Base-by-base conservation (phyloP, 106 monocot species). In the Dendrobium officinale region DNA sequence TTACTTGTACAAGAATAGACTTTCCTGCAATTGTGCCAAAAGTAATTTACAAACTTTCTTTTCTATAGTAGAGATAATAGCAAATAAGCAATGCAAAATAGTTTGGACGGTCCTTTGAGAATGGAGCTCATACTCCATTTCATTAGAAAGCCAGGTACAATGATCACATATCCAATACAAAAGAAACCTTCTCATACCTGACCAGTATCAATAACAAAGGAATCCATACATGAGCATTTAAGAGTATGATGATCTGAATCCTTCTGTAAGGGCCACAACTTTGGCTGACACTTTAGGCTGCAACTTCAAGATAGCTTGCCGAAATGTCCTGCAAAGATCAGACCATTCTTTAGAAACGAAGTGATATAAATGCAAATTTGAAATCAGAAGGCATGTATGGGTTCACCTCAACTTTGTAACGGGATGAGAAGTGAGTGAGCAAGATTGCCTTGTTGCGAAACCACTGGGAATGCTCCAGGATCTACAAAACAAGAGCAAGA, bases 351-450 rank as follows among this genome's bases (percentile, higher is more conserved):
- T 6, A 55, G 64, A 64, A 64, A 26, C 10, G 24, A n/a, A n/a
- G n/a, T n/a, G n/a, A n/a, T n/a, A n/a, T n/a, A 24, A 66, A 70
- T n/a, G 73, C 7, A 29, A 29, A 68, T 7, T 24, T 22, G 10
- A 15, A 48, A 51, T 40, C 37, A 19, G 67, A 13, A 3, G 17
- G 72, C 72, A 72, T 74, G 20, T 43, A 74, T 19, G 41, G 5
- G 5, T 31, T 75, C 74, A 91, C 98, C 95, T 99, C 98, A 33
- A 88, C 77, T 85, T 91, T 95, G 76, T 95, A 99, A 42, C 98
- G 85, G n/a, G 95, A 88, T 55, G 98, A 99, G 66, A 99, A 99
- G 86, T 99, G 92, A 0, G 95, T 99, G 45, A 99, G 91, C 33
- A 99, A 76, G 56, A 99, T 93, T 29, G 98, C 76, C 79, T 95